A percentile compares a stretch with the other conserved stretches of the same genome.
These are phyloP conservation scores for Sphagnum magellanicum DNA, from an alignment of 228 moss, liverwort and hornwort genomes.

Conservation along the genomic window DNA sequence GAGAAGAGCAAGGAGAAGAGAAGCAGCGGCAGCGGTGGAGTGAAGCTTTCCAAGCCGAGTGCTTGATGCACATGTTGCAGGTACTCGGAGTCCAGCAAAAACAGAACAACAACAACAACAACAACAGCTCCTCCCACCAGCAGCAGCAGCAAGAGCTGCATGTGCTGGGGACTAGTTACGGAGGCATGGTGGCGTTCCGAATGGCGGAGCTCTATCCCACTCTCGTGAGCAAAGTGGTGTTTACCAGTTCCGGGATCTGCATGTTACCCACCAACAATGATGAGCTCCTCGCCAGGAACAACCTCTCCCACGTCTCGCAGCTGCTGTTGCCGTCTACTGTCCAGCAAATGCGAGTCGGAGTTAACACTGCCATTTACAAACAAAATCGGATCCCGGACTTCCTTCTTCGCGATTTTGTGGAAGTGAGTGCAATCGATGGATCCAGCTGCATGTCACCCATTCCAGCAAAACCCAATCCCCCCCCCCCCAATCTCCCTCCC, in stretches of 20 bases:
- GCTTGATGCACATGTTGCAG: slow-evolving; percentile 70
- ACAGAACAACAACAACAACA: too few species aligned
- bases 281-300: slow-evolving; percentile 22
- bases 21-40: slow-evolving; percentile 41
- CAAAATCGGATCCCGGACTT: slow-evolving; percentile 58
- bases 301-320: slow-evolving; percentile 41
- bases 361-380: slow-evolving; percentile 31
- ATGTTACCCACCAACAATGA: slow-evolving; percentile 56
- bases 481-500: background rate
- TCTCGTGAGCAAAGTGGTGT: slow-evolving; percentile 64
- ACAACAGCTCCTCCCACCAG: too few species aligned
- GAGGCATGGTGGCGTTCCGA: slow-evolving; percentile 74
- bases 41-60: slow-evolving; percentile 76
- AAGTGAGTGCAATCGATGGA: slow-evolving; percentile 20
- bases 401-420: slow-evolving; percentile 44
- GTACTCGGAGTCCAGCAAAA: slow-evolving; percentile 41
- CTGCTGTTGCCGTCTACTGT: slow-evolving; percentile 54
- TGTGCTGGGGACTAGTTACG: slow-evolving; percentile 84
- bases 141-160: slow-evolving; percentile 43
- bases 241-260: slow-evolving; percentile 61
- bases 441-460: background rate
- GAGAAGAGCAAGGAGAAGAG: background rate
- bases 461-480: background rate
- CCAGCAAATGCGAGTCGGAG: slow-evolving; percentile 24
- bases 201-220: slow-evolving; percentile 69